Base-by-base conservation (phyloP, 768 basidiomycete genomes). In the Pleurotus tuoliensis region DNA sequence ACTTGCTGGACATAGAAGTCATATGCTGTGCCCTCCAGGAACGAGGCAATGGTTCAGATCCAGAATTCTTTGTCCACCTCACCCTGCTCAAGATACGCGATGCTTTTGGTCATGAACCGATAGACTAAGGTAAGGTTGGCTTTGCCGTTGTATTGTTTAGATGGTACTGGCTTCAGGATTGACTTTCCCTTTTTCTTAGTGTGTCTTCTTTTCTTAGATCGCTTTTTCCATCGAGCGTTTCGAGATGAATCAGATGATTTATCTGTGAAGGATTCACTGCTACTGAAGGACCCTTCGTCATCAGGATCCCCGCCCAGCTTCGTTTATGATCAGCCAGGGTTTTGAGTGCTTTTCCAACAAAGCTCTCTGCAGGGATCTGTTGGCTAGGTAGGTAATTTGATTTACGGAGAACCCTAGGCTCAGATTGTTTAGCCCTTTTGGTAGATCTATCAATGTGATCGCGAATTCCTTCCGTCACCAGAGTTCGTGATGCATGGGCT, bases 1-100 rank as follows among this genome's bases (percentile, higher is more conserved):
- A 76, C 69, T 8, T 65, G 60, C 13, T 65, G 58, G 1, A 62
- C 61, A 37, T 73, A 76, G 37, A 71, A 73, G 11, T 71, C 59
- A 48, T 69, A 66, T 0, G 72, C 75, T 0, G 61, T 62, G 0
- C 66, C 70, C 0, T 57, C 66, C 3, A 79, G 57, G 63, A 62
- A 76, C 12, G 66, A 51, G 0, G 66, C 63, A 3, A 71, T 27
- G 0, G 66, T 54, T 24, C 64, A 64, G 0, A 68, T 65, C 4
- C 54, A 58, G 2, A 62, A 56, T 2, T 47, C 22, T 1, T 8
- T 5, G 1, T 51, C 47, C 0, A 67, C 63, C 1, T 49, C 16
- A 2, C 63, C 67, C 38, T 69, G 62, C 3, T 59, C 47, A 0
- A 71, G 58, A 47, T 66, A 69, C 5, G 61, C 57, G 18, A 59